Percentiles rank a stretch among this genome's conserved stretches.
phyloP scores from a whole-genome alignment of 257 asterid genomes.

The Knoxia roxburghii region DNA sequence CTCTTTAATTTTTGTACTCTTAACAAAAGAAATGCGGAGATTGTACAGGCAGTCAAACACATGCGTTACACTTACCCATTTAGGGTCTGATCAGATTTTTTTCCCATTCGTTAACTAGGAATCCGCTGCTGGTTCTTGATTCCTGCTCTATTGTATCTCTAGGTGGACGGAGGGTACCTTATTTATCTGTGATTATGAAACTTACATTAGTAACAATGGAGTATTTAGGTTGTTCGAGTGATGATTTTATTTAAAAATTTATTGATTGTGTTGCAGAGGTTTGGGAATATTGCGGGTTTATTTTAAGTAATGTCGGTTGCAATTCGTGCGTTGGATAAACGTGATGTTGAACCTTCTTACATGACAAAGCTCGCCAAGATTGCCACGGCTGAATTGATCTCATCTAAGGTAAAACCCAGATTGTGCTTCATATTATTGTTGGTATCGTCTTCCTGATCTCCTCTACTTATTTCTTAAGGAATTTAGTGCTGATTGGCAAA shows the following conservation, averaged over 20 bases:
- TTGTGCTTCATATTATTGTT: not conserved
- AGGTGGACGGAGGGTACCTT: conserved; percentile 84
- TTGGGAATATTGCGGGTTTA: conserved; percentile 79
- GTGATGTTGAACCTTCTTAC: conserved; percentile 59
- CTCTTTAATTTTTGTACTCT: not conserved
- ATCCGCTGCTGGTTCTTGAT: conserved; percentile 91
- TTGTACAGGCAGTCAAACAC: not conserved
- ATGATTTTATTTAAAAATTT: not conserved
- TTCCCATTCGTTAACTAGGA: conserved; percentile 36
- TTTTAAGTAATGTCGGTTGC: conserved; percentile 96
- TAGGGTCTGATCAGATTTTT: conserved; percentile 2
- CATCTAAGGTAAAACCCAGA: conserved; percentile 62
- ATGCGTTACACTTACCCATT: not conserved
- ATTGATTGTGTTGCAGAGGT: conserved; percentile 52
- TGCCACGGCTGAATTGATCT: conserved; percentile 77
- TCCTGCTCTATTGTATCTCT: conserved; percentile 80
- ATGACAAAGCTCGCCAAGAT: conserved; percentile 79
- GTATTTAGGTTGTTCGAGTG: not conserved
- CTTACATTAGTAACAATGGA: not conserved
- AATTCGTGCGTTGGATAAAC: conserved; percentile 61
- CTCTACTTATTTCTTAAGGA: conserved; percentile 45
- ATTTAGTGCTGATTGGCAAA: conserved; percentile 92
- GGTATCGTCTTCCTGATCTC: not conserved
- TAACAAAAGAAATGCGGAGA: not conserved
- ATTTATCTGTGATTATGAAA: not conserved